Conservation (phyloP, 192 early-diverging fungal genomes). For the Coemansia sp. region DNA sequence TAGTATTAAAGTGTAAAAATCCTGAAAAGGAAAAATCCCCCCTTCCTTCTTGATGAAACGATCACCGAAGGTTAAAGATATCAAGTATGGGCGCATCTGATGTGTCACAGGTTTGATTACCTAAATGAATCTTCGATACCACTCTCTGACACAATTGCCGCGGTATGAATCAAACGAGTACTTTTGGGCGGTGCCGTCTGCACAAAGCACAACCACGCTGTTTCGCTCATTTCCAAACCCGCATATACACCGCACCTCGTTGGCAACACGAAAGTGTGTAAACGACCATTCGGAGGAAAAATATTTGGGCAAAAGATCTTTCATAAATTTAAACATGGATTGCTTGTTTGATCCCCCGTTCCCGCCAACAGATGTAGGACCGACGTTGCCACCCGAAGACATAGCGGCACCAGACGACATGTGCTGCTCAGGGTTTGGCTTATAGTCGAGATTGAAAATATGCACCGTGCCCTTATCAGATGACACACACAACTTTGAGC, state of each 20-base stretch:
- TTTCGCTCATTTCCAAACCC: slow-evolving; percentile 79
- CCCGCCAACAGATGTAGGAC: background rate
- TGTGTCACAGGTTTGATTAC: too few relatives aligned
- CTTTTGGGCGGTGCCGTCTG: slow-evolving; percentile 84
- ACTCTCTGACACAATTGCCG: slow-evolving; percentile 51
- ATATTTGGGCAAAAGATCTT: slow-evolving; percentile 85
- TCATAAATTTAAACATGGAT: slow-evolving; percentile 69
- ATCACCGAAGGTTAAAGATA: background rate
- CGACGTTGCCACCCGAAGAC: slow-evolving; percentile 26
- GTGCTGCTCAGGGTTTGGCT: slow-evolving; percentile 17
- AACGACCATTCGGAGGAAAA: slow-evolving; percentile 95
- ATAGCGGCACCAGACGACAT: slow-evolving; percentile 21
- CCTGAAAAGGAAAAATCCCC: background rate
- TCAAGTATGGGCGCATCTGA: slow-evolving; percentile 6
- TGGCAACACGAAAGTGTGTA: slow-evolving; percentile 77
- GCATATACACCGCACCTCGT: slow-evolving; percentile 77
- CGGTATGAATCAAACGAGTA: slow-evolving; percentile 74
- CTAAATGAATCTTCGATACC: slow-evolving; percentile 57
- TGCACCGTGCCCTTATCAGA: slow-evolving; percentile 94
- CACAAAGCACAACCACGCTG: slow-evolving; percentile 79
- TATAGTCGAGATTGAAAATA: slow-evolving; percentile 80
- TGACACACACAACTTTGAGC: slow-evolving; percentile 77
- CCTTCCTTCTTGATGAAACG: background rate
- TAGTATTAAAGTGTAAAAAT: too few relatives aligned
- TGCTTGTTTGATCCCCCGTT: slow-evolving; percentile 50